phyloP scores from a whole-genome alignment of 371 early-diverging fungal species.

The Encephalitozoon intestinalis region DNA sequence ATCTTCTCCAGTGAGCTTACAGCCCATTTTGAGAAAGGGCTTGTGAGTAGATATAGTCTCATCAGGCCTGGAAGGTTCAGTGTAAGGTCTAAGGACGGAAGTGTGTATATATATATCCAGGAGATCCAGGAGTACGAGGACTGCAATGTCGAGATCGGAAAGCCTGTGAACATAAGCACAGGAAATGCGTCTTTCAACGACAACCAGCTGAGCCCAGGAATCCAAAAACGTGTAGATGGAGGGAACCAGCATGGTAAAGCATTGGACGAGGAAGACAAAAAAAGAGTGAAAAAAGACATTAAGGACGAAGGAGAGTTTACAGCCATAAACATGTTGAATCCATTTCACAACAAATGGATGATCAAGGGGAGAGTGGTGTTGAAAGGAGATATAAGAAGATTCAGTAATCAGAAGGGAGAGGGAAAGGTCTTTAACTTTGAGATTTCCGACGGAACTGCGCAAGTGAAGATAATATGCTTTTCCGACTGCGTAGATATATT shows the following conservation, averaged over 20 bases:
- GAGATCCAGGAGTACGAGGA: constrained; percentile 30
- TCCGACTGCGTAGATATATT: constrained; percentile 52
- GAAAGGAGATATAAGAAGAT: constrained; percentile 54
- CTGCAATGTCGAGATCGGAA: constrained; percentile 37
- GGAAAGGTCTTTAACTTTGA: constrained; percentile 56
- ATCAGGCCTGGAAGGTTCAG: constrained; percentile 38
- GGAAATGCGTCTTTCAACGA: background rate
- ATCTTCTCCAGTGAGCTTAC: constrained; percentile 35
- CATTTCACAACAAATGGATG: constrained; percentile 47
- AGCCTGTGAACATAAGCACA: constrained; percentile 20
- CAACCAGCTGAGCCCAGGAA: background rate
- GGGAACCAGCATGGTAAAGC: background rate
- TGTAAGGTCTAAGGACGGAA: constrained; percentile 29
- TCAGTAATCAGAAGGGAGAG: constrained; percentile 44
- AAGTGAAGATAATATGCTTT: constrained; percentile 55
- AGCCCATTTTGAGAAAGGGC: constrained; percentile 23
- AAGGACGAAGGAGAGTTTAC: constrained; percentile 13
- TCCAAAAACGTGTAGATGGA: background rate
- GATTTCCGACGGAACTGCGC: constrained; percentile 45
- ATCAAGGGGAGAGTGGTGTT: constrained; percentile 52
- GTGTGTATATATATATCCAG: constrained; percentile 44
- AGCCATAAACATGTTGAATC: constrained; percentile 51
- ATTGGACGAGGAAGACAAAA: background rate
- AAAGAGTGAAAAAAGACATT: constrained; percentile 24
- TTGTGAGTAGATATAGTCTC: constrained; percentile 20